Base-by-base conservation (phyloP, 768 basidiomycete species). In the Asterophora lycoperdoides region DNA sequence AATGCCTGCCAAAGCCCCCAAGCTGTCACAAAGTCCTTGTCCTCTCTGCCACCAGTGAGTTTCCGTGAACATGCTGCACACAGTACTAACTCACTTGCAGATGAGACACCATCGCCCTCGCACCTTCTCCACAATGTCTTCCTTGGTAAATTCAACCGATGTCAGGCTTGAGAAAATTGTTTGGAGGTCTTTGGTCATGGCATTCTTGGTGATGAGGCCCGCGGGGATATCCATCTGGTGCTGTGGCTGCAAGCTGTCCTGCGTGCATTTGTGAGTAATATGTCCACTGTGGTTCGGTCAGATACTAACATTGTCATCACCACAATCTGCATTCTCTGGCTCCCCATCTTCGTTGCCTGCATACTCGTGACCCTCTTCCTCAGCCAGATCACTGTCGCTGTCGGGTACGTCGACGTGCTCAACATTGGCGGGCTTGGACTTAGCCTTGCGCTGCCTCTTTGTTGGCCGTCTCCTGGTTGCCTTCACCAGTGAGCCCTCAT, bases 261-360 rank as follows among this genome's bases (percentile, higher is more conserved):
- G 5, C 10, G 56, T 41, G 14, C 32, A 15, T n/a, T 33, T 54
- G 60, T 13, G 44, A 41, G 19, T 54, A 58, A 53, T 39, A 49
- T 15, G 36, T 37, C 9, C n/a, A n/a, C 42, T 61, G 37, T n/a
- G 15, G 28, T 13, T 18, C n/a, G 36, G 30, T 41, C 10, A 49
- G 42, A 8, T 40, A 37, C 47, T 44, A 29, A 60, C 54, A 44
- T 56, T 46, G 23, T 44, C 52, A 10, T 51, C 50, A 9, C 43
- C 23, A 19, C 3, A 11, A 13, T 41, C 40, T 15, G 9, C 13
- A 18, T 7, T n/a, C 18, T 37, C 36, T 29, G n/a, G n/a, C n/a
- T n/a, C n/a, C n/a, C n/a, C n/a, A n/a, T n/a, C n/a, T n/a, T n/a
- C n/a, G n/a, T n/a, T n/a, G n/a, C n/a, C n/a, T n/a, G n/a, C n/a